A percentile compares a stretch with the other conserved stretches of the same genome.
phyloP scores from a whole-genome alignment of 2,329 filamentous ascomycete genomes.

The Epichloe gansuensis region DNA sequence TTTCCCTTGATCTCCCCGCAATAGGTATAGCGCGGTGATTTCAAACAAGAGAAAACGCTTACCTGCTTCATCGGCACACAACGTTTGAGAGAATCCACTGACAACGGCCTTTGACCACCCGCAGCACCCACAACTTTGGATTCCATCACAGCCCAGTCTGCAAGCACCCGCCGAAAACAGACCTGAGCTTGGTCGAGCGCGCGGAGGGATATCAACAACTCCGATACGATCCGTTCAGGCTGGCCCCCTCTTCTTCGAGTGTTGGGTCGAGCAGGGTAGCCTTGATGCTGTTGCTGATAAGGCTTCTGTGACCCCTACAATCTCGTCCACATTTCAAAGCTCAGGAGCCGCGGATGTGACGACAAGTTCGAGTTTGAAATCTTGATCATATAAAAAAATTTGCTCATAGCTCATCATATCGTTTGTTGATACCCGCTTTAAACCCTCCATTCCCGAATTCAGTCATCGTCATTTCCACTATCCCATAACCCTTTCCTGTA shows the following conservation, averaged over 20 bases:
- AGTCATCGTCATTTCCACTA: neutral
- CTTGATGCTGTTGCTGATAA: neutral
- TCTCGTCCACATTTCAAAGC: neutral
- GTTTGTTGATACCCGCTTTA: neutral
- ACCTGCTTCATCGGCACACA: too few relatives aligned
- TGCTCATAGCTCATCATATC: neutral
- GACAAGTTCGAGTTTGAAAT: neutral
- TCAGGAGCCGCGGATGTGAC: neutral
- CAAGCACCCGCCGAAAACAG: slow-evolving; percentile 24
- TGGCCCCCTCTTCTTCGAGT: slow-evolving; percentile 51
- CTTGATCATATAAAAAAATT: neutral
- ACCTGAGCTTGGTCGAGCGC: slow-evolving; percentile 14
- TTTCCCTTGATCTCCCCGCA: too few relatives aligned
- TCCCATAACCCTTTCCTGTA: neutral
- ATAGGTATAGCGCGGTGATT: neutral
- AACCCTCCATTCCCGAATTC: neutral
- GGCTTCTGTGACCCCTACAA: neutral
- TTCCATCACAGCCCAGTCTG: slow-evolving; percentile 39
- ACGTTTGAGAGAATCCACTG: slow-evolving; percentile 1
- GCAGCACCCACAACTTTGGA: slow-evolving; percentile 49
- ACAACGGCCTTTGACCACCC: neutral
- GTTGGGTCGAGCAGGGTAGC: slow-evolving; percentile 42
- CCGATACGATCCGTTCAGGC: slow-evolving; percentile 43
- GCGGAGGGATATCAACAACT: slow-evolving; percentile 30
- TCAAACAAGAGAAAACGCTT: too few relatives aligned